Percentiles rank a stretch among this genome's conserved stretches.
These are phyloP conservation scores for Leccinum arenicola DNA, from an alignment of 768 basidiomycete genomes.

Conservation along the genomic window DNA sequence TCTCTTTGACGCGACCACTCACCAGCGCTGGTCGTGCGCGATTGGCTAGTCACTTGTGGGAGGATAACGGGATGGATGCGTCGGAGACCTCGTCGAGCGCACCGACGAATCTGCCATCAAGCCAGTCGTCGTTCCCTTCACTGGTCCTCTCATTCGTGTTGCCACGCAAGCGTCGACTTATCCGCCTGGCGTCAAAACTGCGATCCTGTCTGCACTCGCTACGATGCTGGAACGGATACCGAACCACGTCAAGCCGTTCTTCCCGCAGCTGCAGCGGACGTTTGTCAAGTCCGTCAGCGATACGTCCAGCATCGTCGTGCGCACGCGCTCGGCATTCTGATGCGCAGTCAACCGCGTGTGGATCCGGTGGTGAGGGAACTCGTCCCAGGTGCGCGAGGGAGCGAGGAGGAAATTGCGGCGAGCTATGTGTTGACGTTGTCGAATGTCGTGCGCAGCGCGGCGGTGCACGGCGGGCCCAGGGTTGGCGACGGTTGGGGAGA, in stretches of 20 bases:
- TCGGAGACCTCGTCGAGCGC: constrained; percentile 91
- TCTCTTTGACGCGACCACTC: neutral
- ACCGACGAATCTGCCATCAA: constrained; percentile 87
- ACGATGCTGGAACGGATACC: constrained; percentile 87
- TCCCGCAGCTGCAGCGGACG: constrained; percentile 94
- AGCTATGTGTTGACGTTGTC: constrained; percentile 78
- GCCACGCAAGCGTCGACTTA: constrained; percentile 87
- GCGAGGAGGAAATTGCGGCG: constrained; percentile 67
- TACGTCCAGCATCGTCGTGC: constrained; percentile 70
- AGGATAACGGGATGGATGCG: no score
- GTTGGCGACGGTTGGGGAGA: constrained; percentile 70
- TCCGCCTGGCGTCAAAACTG: constrained; percentile 90
- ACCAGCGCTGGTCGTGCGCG: constrained; percentile 74
- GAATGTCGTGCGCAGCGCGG: constrained; percentile 64
- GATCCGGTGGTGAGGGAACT: no score
- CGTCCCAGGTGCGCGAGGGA: constrained; percentile 40
- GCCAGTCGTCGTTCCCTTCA: constrained; percentile 92
- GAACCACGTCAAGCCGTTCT: constrained; percentile 92
- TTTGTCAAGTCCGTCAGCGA: constrained; percentile 94
- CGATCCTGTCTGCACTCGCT: constrained; percentile 81
- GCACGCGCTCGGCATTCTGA: constrained; percentile 54
- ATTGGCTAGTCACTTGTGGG: no score
- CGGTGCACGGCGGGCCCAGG: constrained; percentile 45
- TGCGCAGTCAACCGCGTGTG: no score
- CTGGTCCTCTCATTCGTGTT: constrained; percentile 92